Evolutionary conservation across 2,329 filamentous ascomycete species (phyloP), one percentile per base, ranked within the genome.

Genomic region (Thelonectria discophora): DNA sequence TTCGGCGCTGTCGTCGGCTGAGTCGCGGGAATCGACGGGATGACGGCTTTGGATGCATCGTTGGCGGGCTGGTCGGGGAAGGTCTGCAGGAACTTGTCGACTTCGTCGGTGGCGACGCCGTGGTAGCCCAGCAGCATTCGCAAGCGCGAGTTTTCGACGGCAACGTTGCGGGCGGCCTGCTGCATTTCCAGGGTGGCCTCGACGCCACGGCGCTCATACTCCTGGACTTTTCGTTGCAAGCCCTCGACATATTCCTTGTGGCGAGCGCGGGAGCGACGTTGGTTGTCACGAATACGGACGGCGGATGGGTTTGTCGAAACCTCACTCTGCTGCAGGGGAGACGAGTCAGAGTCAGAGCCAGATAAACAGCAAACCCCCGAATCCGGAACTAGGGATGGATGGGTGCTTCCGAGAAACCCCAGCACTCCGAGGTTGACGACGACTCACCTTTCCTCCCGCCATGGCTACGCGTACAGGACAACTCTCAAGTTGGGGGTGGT

Each of bases 111-210:
- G 43, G 66, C 60, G 27, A 82, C 77, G 13, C 80, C 80, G 49
- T 74, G 73, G 34, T 75, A 73, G 7, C 72, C 70, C 18, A 84
- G 74, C 59, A 85, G 73, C 40, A 74, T 73, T 13, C 80, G 75
- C 24, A 86, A 72, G 30, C 77, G 71, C 50, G 74, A 74, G 63
- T 86, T 87, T 65, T 84, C 81, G 30, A 77, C 68, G 15, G 79
- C 80, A 17, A 86, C 82, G 56, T 74, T 76, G 20, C 82, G 79
- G 5, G 84, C 84, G 1, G 81, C 82, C 27, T 76, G 77, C 71
- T 87, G 85, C 80, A 87, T 83, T 69, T 84, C 81, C 11, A 81
- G 67, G 3, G 81, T 82, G 5, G 84, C 84, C 56, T 80, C 76
- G 15, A 82, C 77, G 20, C 81, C 83, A 5, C 73, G 76, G n/a